These are phyloP conservation scores for Wilcoxina mikolae DNA, from an alignment of 495 filamentous ascomycete species.

Conservation along the genomic window DNA sequence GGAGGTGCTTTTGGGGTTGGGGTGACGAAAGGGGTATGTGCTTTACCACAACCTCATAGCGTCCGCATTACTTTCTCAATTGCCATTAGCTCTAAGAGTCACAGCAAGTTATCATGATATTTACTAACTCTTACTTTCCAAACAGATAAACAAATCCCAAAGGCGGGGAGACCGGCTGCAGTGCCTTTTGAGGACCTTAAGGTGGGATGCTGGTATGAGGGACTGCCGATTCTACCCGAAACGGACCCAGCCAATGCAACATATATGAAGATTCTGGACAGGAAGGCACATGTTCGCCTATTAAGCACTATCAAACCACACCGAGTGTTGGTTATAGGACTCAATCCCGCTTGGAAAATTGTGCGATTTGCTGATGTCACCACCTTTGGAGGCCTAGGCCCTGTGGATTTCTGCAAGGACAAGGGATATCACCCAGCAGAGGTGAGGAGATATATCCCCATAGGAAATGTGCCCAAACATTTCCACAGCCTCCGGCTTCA, in stretches of 20 bases:
- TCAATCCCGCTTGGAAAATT: not conserved
- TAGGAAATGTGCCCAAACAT: not conserved
- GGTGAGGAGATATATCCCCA: not conserved
- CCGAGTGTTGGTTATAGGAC: not conserved
- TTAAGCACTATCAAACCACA: not conserved
- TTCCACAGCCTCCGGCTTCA: not conserved
- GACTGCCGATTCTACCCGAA: no score
- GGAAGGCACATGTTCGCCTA: not conserved
- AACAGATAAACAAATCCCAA: not conserved
- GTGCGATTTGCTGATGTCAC: not conserved
- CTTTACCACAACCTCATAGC: not conserved
- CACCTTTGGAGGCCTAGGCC: not conserved
- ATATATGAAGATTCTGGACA: no score
- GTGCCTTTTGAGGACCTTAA: not conserved
- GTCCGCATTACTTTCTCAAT: not conserved
- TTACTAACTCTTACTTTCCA: not conserved
- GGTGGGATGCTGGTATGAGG: conserved; percentile 2
- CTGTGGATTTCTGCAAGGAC: not conserved
- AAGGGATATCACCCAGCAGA: not conserved
- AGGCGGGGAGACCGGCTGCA: not conserved
- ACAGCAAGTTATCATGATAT: not conserved
- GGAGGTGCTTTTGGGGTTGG: not conserved
- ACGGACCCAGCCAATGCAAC: no score
- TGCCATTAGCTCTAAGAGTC: not conserved
- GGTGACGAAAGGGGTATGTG: not conserved